phyloP scores from a whole-genome alignment of 495 filamentous ascomycete genomes.

The Aspergillus sclerotiicarbonarius region DNA sequence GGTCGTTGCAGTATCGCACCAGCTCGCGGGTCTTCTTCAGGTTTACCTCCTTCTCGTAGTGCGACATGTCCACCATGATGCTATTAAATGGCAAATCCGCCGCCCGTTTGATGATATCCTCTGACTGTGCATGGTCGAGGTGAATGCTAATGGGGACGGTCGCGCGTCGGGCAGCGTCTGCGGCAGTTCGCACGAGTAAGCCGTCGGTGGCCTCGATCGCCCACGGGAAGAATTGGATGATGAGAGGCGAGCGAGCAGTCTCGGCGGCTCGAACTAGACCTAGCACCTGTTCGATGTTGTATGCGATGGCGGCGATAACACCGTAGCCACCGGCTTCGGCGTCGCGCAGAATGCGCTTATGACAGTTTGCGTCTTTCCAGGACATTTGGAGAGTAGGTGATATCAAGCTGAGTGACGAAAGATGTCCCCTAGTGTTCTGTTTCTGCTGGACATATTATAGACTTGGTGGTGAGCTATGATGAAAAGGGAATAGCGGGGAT shows the following conservation, averaged over 20 bases:
- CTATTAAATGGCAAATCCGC: slow-evolving; percentile 64
- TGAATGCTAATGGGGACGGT: slow-evolving; percentile 65
- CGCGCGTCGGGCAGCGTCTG: slow-evolving; percentile 54
- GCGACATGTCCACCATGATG: slow-evolving; percentile 74
- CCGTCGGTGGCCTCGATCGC: slow-evolving; percentile 61
- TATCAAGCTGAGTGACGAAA: no score
- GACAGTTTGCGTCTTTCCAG: slow-evolving; percentile 20
- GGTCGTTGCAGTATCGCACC: slow-evolving; percentile 61
- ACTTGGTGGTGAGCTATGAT: neutral
- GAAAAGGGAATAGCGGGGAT: neutral
- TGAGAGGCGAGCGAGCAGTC: slow-evolving; percentile 62
- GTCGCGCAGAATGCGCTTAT: slow-evolving; percentile 53
- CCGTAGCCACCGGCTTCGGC: slow-evolving; percentile 63
- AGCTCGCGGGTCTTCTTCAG: slow-evolving; percentile 62
- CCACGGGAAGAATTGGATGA: slow-evolving; percentile 80
- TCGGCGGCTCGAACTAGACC: slow-evolving; percentile 69
- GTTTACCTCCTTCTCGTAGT: slow-evolving; percentile 74
- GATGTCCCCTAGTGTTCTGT: no score
- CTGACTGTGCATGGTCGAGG: slow-evolving; percentile 65
- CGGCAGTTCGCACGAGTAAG: slow-evolving; percentile 54
- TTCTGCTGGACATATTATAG: no score
- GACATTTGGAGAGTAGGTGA: neutral
- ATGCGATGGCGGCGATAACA: slow-evolving; percentile 69
- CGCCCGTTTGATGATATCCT: slow-evolving; percentile 57
- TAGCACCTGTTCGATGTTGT: slow-evolving; percentile 75